Evolutionary conservation across 1,139 yeast species (phyloP).

Genomic region (Geotrichum australiense): DNA sequence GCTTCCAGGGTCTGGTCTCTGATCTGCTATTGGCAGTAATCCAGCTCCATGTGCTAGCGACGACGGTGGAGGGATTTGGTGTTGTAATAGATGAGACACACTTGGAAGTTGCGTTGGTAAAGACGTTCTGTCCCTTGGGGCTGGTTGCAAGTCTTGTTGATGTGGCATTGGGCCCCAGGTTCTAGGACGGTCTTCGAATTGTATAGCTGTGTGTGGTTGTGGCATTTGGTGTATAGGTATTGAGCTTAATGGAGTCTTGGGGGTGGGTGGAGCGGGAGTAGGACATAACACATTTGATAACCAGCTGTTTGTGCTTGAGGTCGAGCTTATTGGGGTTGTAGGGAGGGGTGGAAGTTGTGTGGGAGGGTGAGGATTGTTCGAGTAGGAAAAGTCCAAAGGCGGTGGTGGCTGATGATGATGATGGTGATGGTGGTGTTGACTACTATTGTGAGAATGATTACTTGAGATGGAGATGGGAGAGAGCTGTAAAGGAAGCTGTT

Average conservation of each 20-base stretch:
- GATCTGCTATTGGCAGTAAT: conserved; percentile 1
- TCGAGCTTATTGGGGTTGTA: conserved; percentile 21
- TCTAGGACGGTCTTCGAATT: conserved; percentile 30
- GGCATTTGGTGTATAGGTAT: too few species aligned
- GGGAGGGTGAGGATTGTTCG: conserved; percentile 11
- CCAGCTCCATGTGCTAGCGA: not conserved
- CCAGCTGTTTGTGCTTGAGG: conserved; percentile 29
- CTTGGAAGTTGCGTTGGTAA: conserved; percentile 21
- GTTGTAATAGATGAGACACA: conserved; percentile 10
- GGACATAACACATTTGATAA: conserved; percentile 28
- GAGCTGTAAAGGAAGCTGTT: conserved; percentile 16
- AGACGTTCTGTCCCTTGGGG: conserved; percentile 22
- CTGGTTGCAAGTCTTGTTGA: too few species aligned
- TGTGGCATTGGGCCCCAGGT: conserved; percentile 32
- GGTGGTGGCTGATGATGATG: conserved; percentile 13
- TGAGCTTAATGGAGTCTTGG: conserved; percentile 4
- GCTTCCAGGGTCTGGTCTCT: not conserved
- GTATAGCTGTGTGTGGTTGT: too few species aligned
- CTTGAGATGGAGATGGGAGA: conserved; percentile 8
- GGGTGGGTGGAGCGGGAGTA: conserved; percentile 17
- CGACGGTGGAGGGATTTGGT: conserved; percentile 4
- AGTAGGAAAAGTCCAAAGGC: conserved; percentile 1
- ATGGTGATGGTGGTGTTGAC: conserved; percentile 13
- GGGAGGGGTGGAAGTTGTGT: conserved; percentile 17
- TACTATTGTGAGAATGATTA: too few species aligned